A percentile compares a stretch with the other conserved stretches of the same genome.
These are phyloP conservation scores for Xylaria telfairii DNA, from an alignment of 495 filamentous ascomycete species.

Conservation along the genomic window DNA sequence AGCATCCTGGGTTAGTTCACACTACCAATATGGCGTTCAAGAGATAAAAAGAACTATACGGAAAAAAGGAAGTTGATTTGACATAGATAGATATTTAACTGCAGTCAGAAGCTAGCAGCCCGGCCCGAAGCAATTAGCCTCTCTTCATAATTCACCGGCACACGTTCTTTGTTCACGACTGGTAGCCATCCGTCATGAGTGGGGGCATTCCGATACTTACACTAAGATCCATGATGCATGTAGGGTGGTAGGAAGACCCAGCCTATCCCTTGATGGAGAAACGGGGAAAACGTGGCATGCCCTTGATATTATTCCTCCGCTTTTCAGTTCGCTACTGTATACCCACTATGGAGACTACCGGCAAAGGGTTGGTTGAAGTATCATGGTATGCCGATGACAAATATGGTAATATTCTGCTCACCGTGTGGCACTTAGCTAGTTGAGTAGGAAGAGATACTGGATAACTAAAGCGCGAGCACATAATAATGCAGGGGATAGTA, in stretches of 20 bases:
- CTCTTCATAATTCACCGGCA: background rate
- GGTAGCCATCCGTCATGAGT: background rate
- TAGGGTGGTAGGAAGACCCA: background rate
- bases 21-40: background rate
- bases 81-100: background rate
- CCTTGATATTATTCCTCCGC: background rate
- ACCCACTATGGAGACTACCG: background rate
- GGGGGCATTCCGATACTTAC: background rate
- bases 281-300: conserved; percentile 4
- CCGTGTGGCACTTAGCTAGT: background rate
- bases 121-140: background rate
- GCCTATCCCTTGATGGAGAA: background rate
- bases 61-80: background rate
- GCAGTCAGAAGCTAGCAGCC: background rate
- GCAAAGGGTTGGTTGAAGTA: background rate
- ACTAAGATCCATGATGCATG: too few species aligned
- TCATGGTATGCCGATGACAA: background rate
- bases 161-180: background rate
- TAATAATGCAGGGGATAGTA: background rate
- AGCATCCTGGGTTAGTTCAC: background rate
- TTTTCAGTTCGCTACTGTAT: background rate
- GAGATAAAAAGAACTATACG: background rate
- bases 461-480: background rate
- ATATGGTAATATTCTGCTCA: background rate
- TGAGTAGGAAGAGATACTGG: background rate